Base-by-base conservation (phyloP, 2,329 filamentous ascomycete genomes). In the Penicillium sp. region DNA sequence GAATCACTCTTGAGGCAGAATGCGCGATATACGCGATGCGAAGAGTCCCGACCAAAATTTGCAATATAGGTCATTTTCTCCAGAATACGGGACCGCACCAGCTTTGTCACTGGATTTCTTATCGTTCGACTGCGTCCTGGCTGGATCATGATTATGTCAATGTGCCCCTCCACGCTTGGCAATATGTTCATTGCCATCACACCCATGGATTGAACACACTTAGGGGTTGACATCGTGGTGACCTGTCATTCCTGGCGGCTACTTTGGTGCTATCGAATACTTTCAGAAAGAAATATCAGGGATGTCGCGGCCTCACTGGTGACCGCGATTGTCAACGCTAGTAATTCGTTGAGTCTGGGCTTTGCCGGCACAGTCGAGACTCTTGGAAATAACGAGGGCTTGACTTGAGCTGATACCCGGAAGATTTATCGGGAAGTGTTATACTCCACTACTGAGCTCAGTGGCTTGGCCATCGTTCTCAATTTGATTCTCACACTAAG, bases 291-390 rank as follows among this genome's bases (percentile, higher is more conserved):
- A 68, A 78, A 47, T 74, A 79, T 47, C 79, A 82, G 57, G 80
- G 79, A 21, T 5, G 72, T 81, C 15, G 78, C 78, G 2, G 79
- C 78, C 0, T 82, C 78, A 16, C 65, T 88, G 6, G 81, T 87
- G 29, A 84, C 80, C 52, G 87, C 85, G 0, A 75, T 86, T 10
- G 81, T 88, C 55, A 88, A 89, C 67, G 89, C 88, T 64, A 81
- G 80, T 52, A 87, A 89, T 31, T 83, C 82, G 1, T 68, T 88
- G 2, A 84, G 83, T 0, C 74, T 89, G 0, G 86, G 85, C 0
- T 79, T 89, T 42, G 85, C 85, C 0, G 85, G 84, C 0, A 87
- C 84, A 0, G 79, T 87, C 2, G 84, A 88, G 62, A 68, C 70
- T 1, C 66, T 81, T 42, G 71, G 79, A 26, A 73, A 74, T 31